phyloP scores from a whole-genome alignment of 257 asterid species.

The Osmanthus fragrans region DNA sequence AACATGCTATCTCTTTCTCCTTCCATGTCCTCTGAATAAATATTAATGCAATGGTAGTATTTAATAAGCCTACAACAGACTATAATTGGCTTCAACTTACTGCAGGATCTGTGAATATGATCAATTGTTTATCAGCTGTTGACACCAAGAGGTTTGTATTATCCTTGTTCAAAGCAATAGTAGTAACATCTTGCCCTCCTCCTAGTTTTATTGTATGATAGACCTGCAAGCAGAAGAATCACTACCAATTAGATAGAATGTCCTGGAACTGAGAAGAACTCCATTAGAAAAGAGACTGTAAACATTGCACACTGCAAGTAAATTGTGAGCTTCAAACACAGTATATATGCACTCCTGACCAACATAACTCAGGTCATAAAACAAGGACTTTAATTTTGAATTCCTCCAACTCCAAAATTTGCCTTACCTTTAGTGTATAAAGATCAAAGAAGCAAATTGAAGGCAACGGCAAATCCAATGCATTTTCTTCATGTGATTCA shows the following conservation, averaged over 20 bases:
- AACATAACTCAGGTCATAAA: conserved; percentile 9
- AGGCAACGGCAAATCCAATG: conserved; percentile 60
- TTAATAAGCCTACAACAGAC: neutral
- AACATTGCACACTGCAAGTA: neutral
- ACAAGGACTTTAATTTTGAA: conserved; percentile 3
- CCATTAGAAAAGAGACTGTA: neutral
- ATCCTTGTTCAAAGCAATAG: conserved; percentile 76
- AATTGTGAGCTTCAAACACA: conserved; percentile 4
- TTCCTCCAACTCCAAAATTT: neutral
- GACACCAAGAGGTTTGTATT: conserved; percentile 89
- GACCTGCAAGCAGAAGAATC: conserved; percentile 47
- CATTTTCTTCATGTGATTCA: conserved; percentile 40
- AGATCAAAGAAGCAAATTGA: conserved; percentile 84
- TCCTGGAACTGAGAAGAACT: neutral
- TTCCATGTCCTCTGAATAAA: conserved; percentile 3
- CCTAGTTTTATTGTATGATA: conserved; percentile 65
- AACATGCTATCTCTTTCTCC: neutral
- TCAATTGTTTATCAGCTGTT: conserved; percentile 80
- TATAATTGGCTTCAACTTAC: conserved; percentile 53
- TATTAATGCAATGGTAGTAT: neutral
- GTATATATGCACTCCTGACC: neutral
- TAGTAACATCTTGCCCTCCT: conserved; percentile 72
- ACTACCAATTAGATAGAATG: conserved; percentile 13
- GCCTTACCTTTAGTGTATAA: conserved; percentile 68
- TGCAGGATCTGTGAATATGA: conserved; percentile 88